Evolutionary conservation across 1,284 basidiomycete species (phyloP).

Genomic region (Tilletia caries): DNA sequence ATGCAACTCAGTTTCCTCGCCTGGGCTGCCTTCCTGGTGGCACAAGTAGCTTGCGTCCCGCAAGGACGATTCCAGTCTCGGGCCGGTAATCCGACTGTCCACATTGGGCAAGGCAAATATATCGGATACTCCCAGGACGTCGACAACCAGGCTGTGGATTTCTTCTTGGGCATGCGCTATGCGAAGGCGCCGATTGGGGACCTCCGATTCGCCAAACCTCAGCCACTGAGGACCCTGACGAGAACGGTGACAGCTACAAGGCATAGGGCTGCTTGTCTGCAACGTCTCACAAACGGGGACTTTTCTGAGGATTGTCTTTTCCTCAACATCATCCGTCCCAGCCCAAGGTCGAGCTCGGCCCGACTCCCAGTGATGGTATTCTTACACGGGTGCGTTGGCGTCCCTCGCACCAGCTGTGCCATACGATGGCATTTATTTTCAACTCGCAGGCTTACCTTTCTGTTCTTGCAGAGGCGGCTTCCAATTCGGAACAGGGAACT

Average conservation of each 20-base stretch:
- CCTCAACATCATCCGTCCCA: slow-evolving; percentile 3
- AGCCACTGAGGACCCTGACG: too few species aligned
- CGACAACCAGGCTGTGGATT: not conserved
- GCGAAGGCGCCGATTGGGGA: not conserved
- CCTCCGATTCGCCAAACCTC: not conserved
- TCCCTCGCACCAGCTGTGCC: not conserved
- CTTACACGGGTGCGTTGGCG: not conserved
- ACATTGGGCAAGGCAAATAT: not conserved
- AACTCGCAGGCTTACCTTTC: not conserved
- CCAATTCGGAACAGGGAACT: not conserved
- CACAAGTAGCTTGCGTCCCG: too few species aligned
- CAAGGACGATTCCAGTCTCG: too few species aligned
- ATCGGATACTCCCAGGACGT: not conserved
- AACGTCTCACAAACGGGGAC: not conserved
- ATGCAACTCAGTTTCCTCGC: too few species aligned
- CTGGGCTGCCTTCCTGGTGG: too few species aligned
- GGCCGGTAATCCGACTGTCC: not conserved
- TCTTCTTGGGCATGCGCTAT: slow-evolving; percentile 1
- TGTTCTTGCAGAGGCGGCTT: not conserved
- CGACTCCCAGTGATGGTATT: not conserved
- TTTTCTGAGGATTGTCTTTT: slow-evolving; percentile 4
- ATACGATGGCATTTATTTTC: not conserved
- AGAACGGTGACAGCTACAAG: not conserved
- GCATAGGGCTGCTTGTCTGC: not conserved
- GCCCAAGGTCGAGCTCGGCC: not conserved